A percentile compares a stretch with the other conserved stretches of the same genome.
These are phyloP conservation scores for Calonectria multiphialidica DNA, from an alignment of 2,329 filamentous ascomycete genomes.

Conservation along the genomic window DNA sequence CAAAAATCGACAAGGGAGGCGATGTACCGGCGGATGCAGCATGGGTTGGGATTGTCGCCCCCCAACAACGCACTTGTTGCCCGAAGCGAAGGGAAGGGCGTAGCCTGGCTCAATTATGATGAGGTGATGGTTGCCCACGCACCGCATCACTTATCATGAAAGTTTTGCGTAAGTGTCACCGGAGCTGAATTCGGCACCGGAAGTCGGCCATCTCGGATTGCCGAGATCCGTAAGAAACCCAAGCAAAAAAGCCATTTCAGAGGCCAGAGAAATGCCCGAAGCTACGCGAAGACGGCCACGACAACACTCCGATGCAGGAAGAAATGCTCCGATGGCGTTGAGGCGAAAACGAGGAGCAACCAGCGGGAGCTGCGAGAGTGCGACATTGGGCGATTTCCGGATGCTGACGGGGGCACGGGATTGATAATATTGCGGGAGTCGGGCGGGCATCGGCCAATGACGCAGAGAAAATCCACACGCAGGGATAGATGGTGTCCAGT, in stretches of 20 bases:
- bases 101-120: neutral
- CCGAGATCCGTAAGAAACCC: slow-evolving; percentile 25
- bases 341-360: neutral
- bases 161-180: slow-evolving; percentile 6
- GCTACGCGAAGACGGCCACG: neutral
- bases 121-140: slow-evolving; percentile 18
- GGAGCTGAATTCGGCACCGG: slow-evolving; percentile 1
- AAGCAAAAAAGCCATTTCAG: neutral
- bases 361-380: neutral
- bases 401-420: slow-evolving; percentile 2
- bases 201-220: slow-evolving; percentile 25
- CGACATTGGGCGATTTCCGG: neutral
- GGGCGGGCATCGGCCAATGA: slow-evolving; percentile 43
- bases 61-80: neutral
- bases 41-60: slow-evolving; percentile 5
- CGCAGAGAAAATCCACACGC: slow-evolving; percentile 25
- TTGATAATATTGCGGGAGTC: slow-evolving; percentile 43
- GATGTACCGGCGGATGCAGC: slow-evolving; percentile 7
- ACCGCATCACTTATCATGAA: slow-evolving; percentile 25
- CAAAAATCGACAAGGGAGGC: slow-evolving; percentile 20
- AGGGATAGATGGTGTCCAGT: slow-evolving; percentile 10
- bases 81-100: neutral
- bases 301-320: neutral
- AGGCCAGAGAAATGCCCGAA: neutral
- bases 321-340: neutral